phyloP scores from a whole-genome alignment of 805 yeast genomes.

The Blastobotrys muscicola region DNA sequence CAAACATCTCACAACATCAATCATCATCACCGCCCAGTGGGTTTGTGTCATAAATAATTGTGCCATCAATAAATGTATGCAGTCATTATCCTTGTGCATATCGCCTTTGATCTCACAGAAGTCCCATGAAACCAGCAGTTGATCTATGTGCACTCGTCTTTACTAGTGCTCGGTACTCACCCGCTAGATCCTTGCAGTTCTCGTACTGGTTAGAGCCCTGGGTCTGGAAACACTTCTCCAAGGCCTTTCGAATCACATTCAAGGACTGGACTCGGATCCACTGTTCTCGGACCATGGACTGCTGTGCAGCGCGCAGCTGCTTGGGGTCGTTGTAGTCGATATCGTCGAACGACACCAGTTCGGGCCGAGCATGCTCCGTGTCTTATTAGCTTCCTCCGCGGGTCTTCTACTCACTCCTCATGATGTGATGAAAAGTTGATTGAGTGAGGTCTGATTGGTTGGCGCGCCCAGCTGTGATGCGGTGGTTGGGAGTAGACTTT shows the following conservation, averaged over 20 bases:
- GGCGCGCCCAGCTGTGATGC: too few relatives aligned
- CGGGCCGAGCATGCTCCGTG: conserved; percentile 36
- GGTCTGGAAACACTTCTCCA: conserved; percentile 57
- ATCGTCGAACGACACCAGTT: conserved; percentile 72
- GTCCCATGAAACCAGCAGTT: too few relatives aligned
- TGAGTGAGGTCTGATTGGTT: too few relatives aligned
- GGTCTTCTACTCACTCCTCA: too few relatives aligned
- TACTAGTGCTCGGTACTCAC: too few relatives aligned
- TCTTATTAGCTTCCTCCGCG: conserved; percentile 3
- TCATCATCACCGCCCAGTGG: not conserved
- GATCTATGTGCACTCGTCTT: too few relatives aligned
- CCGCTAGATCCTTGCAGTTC: conserved; percentile 72
- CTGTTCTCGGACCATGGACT: conserved; percentile 69
- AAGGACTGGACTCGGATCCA: conserved; percentile 62
- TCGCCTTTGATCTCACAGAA: too few relatives aligned
- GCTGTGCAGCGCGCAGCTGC: conserved; percentile 64
- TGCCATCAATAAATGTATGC: not conserved
- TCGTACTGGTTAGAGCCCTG: conserved; percentile 62
- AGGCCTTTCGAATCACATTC: conserved; percentile 60
- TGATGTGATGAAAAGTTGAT: too few relatives aligned
- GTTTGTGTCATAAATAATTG: not conserved
- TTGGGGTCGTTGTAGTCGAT: conserved; percentile 61
- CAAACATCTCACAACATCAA: not conserved
- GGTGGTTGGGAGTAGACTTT: too few relatives aligned
- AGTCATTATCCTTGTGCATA: too few relatives aligned